phyloP scores from a whole-genome alignment of 139 green algal species.

The Spirogloea muscicola region DNA sequence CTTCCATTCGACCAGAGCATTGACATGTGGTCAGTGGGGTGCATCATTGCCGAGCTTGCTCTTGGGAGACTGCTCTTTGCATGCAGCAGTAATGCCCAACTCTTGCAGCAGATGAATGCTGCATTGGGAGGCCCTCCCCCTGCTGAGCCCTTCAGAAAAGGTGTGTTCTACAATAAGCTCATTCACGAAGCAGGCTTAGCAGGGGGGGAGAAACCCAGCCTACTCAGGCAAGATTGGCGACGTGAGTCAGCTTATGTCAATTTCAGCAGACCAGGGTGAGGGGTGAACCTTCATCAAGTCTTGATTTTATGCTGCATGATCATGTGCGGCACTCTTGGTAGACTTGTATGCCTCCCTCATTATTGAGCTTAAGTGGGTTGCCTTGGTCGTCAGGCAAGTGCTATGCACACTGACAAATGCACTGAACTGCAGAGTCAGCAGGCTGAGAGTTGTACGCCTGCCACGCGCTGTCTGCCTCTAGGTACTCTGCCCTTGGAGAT shows the following conservation, averaged over 20 bases:
- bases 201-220: neutral
- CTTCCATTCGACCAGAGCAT: constrained; percentile 64
- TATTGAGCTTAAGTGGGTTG: no score
- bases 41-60: constrained; percentile 75
- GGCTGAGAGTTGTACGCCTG: no score
- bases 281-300: no score
- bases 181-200: neutral
- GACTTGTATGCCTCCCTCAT: no score
- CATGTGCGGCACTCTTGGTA: no score
- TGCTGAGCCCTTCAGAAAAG: neutral
- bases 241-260: no score
- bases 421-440: no score
- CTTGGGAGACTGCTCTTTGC: constrained; percentile 69
- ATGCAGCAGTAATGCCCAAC: neutral
- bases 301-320: no score
- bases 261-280: no score
- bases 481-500: constrained; percentile 1
- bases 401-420: no score
- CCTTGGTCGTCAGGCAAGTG: no score
- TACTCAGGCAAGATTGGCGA: no score
- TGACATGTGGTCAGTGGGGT: constrained; percentile 83
- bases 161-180: neutral
- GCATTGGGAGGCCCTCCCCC: neutral
- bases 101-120: constrained; percentile 4
- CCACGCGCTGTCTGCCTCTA: neutral